These are phyloP conservation scores for Theileria sp. DNA, from an alignment of 169 alveolate species.

Conservation along the genomic window DNA sequence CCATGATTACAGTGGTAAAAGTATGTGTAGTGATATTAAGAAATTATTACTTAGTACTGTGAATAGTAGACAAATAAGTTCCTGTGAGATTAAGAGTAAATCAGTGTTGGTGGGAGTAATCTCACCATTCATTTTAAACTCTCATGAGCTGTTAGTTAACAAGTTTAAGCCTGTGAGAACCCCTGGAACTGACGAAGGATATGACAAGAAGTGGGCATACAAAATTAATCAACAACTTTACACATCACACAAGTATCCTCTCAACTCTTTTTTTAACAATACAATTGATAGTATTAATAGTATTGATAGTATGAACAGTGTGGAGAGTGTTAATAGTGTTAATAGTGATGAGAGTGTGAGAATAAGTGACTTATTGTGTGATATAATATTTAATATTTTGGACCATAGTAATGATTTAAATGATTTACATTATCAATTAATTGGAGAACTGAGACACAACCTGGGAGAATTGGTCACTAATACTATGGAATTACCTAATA, in stretches of 20 bases:
- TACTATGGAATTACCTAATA: background rate
- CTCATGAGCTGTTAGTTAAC: background rate
- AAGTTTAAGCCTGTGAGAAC: conserved; percentile 28
- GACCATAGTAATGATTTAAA: conserved; percentile 23
- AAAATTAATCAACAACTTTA: background rate
- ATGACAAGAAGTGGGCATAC: conserved; percentile 13
- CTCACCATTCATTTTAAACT: background rate
- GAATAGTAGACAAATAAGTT: background rate
- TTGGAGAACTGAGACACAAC: background rate
- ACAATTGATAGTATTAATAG: too few relatives aligned
- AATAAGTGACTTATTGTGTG: conserved; percentile 33
- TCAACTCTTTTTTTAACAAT: background rate
- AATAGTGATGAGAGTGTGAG: background rate
- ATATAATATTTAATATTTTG: conserved; percentile 41
- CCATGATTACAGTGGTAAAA: background rate
- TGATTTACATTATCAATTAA: background rate
- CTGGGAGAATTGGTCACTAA: background rate
- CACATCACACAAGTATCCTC: background rate
- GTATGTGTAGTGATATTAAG: background rate
- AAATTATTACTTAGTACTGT: background rate
- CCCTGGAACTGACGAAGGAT: conserved; percentile 36
- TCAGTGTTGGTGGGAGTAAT: background rate
- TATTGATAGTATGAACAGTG: too few relatives aligned
- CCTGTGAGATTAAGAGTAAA: background rate
- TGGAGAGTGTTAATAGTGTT: too few relatives aligned